Evolutionary conservation across 1,139 yeast genomes (phyloP), one percentile per base, ranked within the genome.

Genomic region (Meyerozyma sp.): DNA sequence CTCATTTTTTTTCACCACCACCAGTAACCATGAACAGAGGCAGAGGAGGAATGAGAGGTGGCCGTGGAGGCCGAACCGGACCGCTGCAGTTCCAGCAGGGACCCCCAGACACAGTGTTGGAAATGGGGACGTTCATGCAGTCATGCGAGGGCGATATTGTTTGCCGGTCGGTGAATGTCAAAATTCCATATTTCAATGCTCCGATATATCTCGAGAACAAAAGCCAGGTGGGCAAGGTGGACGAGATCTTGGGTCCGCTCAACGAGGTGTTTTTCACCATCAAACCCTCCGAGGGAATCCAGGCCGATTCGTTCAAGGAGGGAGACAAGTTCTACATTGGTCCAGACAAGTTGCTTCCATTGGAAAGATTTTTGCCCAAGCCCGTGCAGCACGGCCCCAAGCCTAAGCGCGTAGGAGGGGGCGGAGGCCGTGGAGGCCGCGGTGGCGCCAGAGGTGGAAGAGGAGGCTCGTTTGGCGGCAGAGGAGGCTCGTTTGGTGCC

Each of bases 121-220:
- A 93, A 69, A 87, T 94, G 95, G 99, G 99, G 47, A 64, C 86
- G 20, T 94, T 90, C 64, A 58, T 89, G 66, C 96, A 91, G 65
- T 78, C 95, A 11, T 91, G 96, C 66, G 99, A 94, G 69, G 97
- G 96, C 48, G 98, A 94, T 62, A 86, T 94, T 62, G 95, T 94
- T 44, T 93, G 98, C 73, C 89, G 93, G 61, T 89, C 97, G 41
- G 87, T 87, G 59, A 93, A 93, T 67, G 81, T 88, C 49, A 93
- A 93, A 74, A 78, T 94, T 54, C 99, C 99, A 57, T 94, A 93
- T 68, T 94, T 94, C 79, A 94, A 94, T 70, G 99, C 99, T 26
- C 98, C 98, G 63, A 91, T 94, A 61, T 94, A 85, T 66, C 79
- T 93, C 56, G 98, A 93, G 66, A 93, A 93, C 77, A 85, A 84